A percentile compares a stretch with the other conserved stretches of the same genome.
phyloP scores from a whole-genome alignment of 1,284 basidiomycete genomes.

The Austropuccinia psidii region DNA sequence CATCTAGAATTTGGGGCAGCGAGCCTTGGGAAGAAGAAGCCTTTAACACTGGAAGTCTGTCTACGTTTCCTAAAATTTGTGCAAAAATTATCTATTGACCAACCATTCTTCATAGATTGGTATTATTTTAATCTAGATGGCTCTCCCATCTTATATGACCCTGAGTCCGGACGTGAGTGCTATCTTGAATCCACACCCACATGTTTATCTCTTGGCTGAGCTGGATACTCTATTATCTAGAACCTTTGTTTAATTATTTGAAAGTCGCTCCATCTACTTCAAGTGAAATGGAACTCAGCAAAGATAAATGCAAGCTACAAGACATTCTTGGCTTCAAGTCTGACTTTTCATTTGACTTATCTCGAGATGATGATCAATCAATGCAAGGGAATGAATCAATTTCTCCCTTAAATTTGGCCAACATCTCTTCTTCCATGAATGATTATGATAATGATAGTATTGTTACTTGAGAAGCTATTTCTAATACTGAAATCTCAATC shows the following conservation, averaged over 20 bases:
- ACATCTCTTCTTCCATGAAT: conserved; percentile 3
- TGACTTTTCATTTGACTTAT: neutral
- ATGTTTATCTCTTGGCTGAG: neutral
- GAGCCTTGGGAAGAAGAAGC: conserved; percentile 34
- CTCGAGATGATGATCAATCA: conserved; percentile 8
- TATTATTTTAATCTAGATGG: conserved; percentile 31
- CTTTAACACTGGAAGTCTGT: conserved; percentile 24
- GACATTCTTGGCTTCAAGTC: conserved; percentile 9
- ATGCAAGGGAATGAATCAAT: neutral
- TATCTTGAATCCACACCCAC: neutral
- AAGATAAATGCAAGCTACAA: conserved; percentile 6
- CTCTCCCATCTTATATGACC: conserved; percentile 31
- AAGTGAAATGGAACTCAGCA: conserved; percentile 34
- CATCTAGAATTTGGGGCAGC: neutral
- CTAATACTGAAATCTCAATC: conserved; percentile 29
- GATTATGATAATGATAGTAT: conserved; percentile 19
- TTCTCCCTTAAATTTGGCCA: neutral
- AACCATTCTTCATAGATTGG: conserved; percentile 3
- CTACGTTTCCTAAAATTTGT: neutral
- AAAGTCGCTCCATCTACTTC: conserved; percentile 8
- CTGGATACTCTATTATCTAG: conserved; percentile 1
- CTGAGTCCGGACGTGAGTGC: conserved; percentile 6
- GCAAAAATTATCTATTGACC: neutral
- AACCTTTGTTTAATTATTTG: conserved; percentile 33
- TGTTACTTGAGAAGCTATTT: conserved; percentile 12